These are phyloP conservation scores for Leccinum ochraceum DNA, from an alignment of 768 basidiomycete genomes.

Conservation along the genomic window DNA sequence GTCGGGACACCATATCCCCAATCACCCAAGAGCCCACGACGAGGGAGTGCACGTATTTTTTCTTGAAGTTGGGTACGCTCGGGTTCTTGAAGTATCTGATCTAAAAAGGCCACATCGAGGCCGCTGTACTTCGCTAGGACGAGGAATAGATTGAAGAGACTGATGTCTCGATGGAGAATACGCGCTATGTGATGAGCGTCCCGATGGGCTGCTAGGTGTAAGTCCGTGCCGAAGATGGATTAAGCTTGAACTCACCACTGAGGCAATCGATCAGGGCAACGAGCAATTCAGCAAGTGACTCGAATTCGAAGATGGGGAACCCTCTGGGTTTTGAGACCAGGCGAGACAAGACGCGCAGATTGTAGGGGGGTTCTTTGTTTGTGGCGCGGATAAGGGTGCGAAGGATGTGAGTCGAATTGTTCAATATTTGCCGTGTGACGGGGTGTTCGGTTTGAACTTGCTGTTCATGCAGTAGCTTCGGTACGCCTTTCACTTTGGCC, in stretches of 20 bases:
- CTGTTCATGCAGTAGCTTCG: conserved; percentile 1
- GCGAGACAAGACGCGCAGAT: background rate
- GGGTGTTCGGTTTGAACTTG: conserved; percentile 4
- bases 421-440: background rate
- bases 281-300: background rate
- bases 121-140: background rate
- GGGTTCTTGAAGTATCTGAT: background rate
- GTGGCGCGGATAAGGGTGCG: too few relatives aligned
- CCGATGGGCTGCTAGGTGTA: background rate
- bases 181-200: background rate
- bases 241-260: background rate
- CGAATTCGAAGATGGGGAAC: background rate
- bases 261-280: background rate
- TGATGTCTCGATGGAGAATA: conserved; percentile 9
- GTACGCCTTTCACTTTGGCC: background rate
- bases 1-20: conserved; percentile 7
- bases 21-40: conserved; percentile 2
- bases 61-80: too few relatives aligned
- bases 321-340: background rate
- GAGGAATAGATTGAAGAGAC: conserved; percentile 11
- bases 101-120: background rate
- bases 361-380: background rate
- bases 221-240: background rate
- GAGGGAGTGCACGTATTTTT: background rate
- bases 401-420: conserved; percentile 4